These are phyloP conservation scores for Calonectria crousiana DNA, from an alignment of 2,329 filamentous ascomycete genomes.

Conservation along the genomic window DNA sequence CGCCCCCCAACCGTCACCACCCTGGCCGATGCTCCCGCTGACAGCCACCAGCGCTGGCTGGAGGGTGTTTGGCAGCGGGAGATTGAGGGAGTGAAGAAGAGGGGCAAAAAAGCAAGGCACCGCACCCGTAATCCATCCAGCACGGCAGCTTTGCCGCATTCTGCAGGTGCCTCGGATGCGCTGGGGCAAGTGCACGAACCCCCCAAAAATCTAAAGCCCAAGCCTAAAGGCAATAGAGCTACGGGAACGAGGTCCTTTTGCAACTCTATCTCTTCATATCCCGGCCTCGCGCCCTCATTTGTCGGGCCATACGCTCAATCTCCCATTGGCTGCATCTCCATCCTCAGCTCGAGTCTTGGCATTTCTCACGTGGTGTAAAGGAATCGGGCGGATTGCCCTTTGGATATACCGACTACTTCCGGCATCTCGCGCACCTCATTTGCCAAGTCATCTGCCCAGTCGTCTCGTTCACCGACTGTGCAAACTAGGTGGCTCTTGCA, in stretches of 20 bases:
- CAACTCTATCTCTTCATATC: conserved; percentile 9
- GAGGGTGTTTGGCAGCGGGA: background rate
- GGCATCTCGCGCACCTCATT: conserved; percentile 2
- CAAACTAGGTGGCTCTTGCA: background rate
- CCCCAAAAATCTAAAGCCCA: background rate
- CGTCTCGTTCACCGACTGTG: background rate
- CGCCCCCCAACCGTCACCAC: background rate
- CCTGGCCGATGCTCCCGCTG: background rate
- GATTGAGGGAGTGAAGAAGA: background rate
- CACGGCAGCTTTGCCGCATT: conserved; percentile 18
- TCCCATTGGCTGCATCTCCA: background rate
- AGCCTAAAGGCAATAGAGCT: background rate
- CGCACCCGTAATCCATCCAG: background rate
- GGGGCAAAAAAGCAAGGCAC: background rate
- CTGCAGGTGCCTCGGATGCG: conserved; percentile 15
- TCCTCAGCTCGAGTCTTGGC: background rate
- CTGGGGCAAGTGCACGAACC: background rate
- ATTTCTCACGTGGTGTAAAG: background rate
- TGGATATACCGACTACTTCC: conserved; percentile 9
- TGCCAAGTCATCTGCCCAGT: background rate
- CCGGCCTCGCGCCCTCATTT: background rate
- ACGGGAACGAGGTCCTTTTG: conserved; percentile 17
- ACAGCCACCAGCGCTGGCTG: background rate
- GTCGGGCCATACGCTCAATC: background rate
- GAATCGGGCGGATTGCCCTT: background rate